Evolutionary conservation across 331 rosid genomes (phyloP).

Genomic region (Rhamnella rubrinervis): DNA sequence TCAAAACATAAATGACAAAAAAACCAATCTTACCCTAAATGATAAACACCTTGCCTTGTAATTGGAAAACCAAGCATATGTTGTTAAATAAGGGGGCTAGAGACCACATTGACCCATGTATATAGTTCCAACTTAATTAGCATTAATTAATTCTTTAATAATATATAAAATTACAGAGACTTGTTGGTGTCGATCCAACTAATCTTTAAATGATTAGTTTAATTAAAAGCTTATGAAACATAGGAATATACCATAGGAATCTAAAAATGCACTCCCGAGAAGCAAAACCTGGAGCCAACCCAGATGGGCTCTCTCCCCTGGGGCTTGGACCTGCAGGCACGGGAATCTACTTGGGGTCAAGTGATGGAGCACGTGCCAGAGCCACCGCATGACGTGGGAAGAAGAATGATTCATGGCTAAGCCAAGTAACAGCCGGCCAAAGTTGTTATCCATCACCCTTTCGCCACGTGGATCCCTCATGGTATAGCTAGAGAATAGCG

Average conservation of each 20-base stretch:
- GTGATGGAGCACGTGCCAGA: constrained; percentile 9
- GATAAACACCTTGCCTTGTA: too few relatives aligned
- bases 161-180: not conserved
- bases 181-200: not conserved
- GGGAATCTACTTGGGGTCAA: not conserved
- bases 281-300: too few relatives aligned
- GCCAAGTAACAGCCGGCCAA: constrained; percentile 44
- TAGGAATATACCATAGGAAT: constrained; percentile 9
- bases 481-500: constrained; percentile 36
- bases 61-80: too few relatives aligned
- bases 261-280: too few relatives aligned
- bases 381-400: not conserved
- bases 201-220: not conserved
- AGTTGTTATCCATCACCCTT: constrained; percentile 8
- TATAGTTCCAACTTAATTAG: too few relatives aligned
- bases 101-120: too few relatives aligned
- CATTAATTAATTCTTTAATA: too few relatives aligned
- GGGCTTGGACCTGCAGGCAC: not conserved
- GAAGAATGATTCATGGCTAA: not conserved
- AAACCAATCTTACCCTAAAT: too few relatives aligned
- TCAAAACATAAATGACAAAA: too few relatives aligned
- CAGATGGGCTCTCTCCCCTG: not conserved
- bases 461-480: constrained; percentile 54
- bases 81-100: too few relatives aligned
- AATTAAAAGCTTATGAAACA: not conserved